phyloP scores from a whole-genome alignment of 176 grass and related monocot species.

The Bothriochloa decipiens region DNA sequence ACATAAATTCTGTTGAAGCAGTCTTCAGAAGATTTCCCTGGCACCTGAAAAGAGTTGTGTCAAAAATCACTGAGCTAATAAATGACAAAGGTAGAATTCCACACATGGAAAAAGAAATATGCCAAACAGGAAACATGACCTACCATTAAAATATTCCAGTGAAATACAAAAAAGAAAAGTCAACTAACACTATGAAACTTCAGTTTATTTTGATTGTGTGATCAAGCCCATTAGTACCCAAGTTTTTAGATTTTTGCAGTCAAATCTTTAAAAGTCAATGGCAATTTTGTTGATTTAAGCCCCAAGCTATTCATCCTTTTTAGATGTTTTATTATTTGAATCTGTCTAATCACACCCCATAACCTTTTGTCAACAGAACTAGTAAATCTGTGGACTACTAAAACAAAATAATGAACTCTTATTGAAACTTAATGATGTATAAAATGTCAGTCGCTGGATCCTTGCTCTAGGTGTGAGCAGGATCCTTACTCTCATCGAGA shows the following conservation, averaged over 20 bases:
- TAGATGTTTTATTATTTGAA: conserved; percentile 12
- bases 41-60: conserved; percentile 61
- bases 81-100: conserved; percentile 18
- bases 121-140: conserved; percentile 17
- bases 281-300: background rate
- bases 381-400: background rate
- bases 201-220: background rate
- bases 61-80: conserved; percentile 14
- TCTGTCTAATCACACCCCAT: background rate
- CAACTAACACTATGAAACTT: background rate
- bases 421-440: background rate
- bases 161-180: conserved; percentile 20
- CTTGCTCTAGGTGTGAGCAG: too few species aligned
- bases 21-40: conserved; percentile 72
- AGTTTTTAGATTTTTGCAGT: background rate
- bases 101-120: background rate
- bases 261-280: too few species aligned
- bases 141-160: conserved; percentile 10
- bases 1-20: conserved; percentile 82
- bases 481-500: too few species aligned
- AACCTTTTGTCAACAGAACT: background rate
- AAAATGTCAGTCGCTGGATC: too few species aligned
- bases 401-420: background rate
- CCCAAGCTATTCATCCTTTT: background rate
- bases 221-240: background rate